Base-by-base conservation (phyloP, 2,329 filamentous ascomycete species). In the Aspergillus phoenicis region DNA sequence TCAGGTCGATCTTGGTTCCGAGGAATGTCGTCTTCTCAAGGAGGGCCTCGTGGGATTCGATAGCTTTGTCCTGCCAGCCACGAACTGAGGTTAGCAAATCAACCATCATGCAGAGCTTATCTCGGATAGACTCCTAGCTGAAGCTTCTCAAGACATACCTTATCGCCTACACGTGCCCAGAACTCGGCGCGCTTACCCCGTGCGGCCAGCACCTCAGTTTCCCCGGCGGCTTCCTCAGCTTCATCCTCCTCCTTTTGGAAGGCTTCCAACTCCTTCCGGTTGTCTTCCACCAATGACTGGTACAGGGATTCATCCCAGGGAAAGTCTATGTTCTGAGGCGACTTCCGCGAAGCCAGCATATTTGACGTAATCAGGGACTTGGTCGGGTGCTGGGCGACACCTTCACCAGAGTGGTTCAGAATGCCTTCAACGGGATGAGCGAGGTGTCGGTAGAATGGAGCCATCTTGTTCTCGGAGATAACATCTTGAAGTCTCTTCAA, bases 1-100 rank as follows among this genome's bases (percentile, higher is more conserved):
- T 92, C 56, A 99, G 84, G 78, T 99, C 95, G 77, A 99, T 99
- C 83, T 97, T 98, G 68, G 91, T 94, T 70, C 94, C 95, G 63
- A 99, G 85, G 70, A 97, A 92, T 65, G 93, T 91, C n/a, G 93
- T 98, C 84, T 97, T 97, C 75, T 98, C 93, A 69, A 97, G 91
- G 58, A 98, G 87, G 71, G 89, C 89, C 83, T 99, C 95, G 81
- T 94, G 97, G 57, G 91, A 90, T 61, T 91, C 87, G 72, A 98
- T 91, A 20, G 95, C 91, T 84, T 95, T 95, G 78, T 99, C 95
- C 93, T 97, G 72, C 59, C 24, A 6, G 10, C 36, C n/a, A 20
- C 30, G 41, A 7, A 22, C 24, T 30, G 4, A 53, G 13, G 51
- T 62, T 52, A 64, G 59, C 36, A 54, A 30, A 38, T n/a, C 13